Conservation (phyloP, 2,329 filamentous ascomycete species). For the Teratosphaeria gauchensis region DNA sequence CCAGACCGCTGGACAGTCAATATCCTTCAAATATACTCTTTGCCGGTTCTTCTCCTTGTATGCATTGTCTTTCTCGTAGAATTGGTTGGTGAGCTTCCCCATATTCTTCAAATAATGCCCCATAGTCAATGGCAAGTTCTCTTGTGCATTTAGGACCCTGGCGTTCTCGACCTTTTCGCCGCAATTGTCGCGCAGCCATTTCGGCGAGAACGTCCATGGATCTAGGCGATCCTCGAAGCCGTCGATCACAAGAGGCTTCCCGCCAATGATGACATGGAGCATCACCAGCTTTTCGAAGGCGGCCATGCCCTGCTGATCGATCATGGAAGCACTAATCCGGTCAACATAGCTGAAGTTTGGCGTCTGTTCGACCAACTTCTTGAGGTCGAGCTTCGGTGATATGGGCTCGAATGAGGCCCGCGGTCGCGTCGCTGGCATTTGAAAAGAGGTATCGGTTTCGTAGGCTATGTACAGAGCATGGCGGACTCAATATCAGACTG, state of each 20-base stretch:
- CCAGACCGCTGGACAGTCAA: conserved; percentile 88
- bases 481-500: not conserved
- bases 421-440: conserved; percentile 69
- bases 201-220: conserved; percentile 63
- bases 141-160: conserved; percentile 64
- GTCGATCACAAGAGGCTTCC: conserved; percentile 83
- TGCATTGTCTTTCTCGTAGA: conserved; percentile 55
- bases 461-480: not conserved
- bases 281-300: conserved; percentile 79
- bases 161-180: conserved; percentile 78
- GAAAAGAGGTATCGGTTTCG: not conserved
- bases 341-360: conserved; percentile 82
- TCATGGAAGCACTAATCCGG: conserved; percentile 67
- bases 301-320: conserved; percentile 64
- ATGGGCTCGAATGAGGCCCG: conserved; percentile 89
- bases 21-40: conserved; percentile 90
- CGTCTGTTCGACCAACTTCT: conserved; percentile 62
- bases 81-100: conserved; percentile 74
- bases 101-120: conserved; percentile 86
- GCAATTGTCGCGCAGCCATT: conserved; percentile 71
- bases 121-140: conserved; percentile 73
- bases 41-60: conserved; percentile 73
- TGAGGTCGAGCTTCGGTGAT: conserved; percentile 71
- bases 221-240: conserved; percentile 73
- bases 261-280: conserved; percentile 72